Evolutionary conservation across 192 early-diverging fungal species (phyloP).

Genomic region (Rhizophagus clarus): DNA sequence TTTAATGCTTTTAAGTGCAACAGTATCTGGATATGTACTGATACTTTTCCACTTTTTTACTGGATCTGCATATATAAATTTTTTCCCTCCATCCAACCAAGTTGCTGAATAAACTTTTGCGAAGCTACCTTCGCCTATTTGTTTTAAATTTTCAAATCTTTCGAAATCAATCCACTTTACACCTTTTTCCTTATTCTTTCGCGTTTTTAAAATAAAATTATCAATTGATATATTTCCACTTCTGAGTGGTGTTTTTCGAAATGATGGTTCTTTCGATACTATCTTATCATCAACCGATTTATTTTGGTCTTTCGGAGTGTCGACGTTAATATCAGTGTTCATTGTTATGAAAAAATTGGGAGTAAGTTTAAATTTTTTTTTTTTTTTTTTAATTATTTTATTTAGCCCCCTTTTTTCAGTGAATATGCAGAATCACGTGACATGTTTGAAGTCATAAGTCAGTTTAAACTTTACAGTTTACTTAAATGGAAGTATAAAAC

Average conservation of each 20-base stretch:
- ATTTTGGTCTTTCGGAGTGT: no score
- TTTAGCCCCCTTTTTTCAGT: no score
- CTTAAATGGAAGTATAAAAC: no score
- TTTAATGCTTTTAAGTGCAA: background rate
- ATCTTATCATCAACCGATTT: no score
- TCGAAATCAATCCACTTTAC: background rate
- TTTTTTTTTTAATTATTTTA: no score
- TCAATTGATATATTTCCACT: background rate
- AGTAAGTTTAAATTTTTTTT: no score
- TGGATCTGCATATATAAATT: background rate
- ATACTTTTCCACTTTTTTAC: background rate
- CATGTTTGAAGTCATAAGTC: no score
- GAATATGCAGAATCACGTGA: no score
- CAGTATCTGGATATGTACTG: background rate
- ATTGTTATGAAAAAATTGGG: no score
- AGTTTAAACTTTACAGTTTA: no score
- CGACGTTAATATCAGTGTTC: no score
- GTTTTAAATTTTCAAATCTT: background rate
- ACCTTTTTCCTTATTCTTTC: background rate
- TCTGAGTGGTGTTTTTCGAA: background rate
- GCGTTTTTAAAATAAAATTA: background rate
- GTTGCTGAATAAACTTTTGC: background rate
- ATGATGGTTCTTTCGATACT: no score
- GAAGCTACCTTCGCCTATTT: background rate
- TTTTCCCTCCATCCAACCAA: background rate